Conservation (phyloP, 1,284 basidiomycete genomes). For the Rhodofomes roseus region DNA sequence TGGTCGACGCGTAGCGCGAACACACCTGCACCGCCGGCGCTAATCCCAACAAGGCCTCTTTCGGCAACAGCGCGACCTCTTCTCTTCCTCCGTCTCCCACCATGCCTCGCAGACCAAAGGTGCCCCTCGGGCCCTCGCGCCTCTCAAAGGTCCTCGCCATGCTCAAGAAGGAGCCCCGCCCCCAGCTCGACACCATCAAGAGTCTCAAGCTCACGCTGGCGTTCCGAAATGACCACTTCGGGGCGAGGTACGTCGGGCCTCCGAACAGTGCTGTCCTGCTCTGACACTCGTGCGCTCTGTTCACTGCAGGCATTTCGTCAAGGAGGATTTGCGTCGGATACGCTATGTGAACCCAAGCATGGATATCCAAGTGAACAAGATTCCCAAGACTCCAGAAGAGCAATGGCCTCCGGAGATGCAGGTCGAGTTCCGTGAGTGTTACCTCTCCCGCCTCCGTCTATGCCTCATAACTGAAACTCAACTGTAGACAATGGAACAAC, state of each 20-base stretch:
- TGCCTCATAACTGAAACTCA: not conserved
- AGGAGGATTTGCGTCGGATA: slow-evolving; percentile 70
- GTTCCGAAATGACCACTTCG: slow-evolving; percentile 67
- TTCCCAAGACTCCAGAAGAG: slow-evolving; percentile 48
- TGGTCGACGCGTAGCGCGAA: not conserved
- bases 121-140: slow-evolving; percentile 47
- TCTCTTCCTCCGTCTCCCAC: not conserved
- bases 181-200: slow-evolving; percentile 49
- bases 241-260: slow-evolving; percentile 46
- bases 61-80: not conserved
- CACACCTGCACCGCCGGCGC: not conserved
- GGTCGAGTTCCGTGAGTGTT: slow-evolving; percentile 55
- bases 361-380: slow-evolving; percentile 51
- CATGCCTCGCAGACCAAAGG: slow-evolving; percentile 42
- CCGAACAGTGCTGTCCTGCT: not conserved
- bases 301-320: slow-evolving; percentile 62
- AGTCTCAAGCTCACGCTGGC: slow-evolving; percentile 56
- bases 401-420: slow-evolving; percentile 55
- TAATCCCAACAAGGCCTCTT: not conserved
- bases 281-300: not conserved
- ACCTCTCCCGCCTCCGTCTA: not conserved
- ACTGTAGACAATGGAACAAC: slow-evolving; percentile 49
- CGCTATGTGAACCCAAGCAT: slow-evolving; percentile 66
- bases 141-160: slow-evolving; percentile 50
- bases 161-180: slow-evolving; percentile 52